phyloP scores from a whole-genome alignment of 768 basidiomycete genomes.

The Mycena alexandri region DNA sequence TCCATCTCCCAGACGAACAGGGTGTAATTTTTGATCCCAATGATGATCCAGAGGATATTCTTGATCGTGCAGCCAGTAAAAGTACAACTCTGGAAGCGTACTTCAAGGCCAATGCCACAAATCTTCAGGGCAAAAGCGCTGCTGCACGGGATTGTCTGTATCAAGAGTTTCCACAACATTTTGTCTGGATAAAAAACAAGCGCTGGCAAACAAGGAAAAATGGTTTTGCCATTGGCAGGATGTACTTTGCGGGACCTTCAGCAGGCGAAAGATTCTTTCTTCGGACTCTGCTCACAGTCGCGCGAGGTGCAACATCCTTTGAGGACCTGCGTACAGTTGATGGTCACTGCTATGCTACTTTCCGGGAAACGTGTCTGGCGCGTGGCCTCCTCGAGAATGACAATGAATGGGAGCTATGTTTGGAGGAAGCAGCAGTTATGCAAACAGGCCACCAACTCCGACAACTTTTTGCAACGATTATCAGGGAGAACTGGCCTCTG shows the following conservation, averaged over 20 bases:
- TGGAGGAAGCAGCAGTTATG: conserved; percentile 50
- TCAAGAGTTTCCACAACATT: conserved; percentile 14
- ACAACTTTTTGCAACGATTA: conserved; percentile 56
- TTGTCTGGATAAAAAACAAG: neutral
- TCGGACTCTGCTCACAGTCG: conserved; percentile 52
- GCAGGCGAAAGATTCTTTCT: conserved; percentile 55
- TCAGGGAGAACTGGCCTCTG: conserved; percentile 43
- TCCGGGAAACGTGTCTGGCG: conserved; percentile 58
- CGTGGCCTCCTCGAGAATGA: conserved; percentile 61
- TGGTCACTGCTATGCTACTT: conserved; percentile 45
- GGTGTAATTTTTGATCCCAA: neutral
- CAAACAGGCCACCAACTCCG: conserved; percentile 51
- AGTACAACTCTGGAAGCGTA: conserved; percentile 24
- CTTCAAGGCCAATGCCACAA: conserved; percentile 23
- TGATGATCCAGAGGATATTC: neutral
- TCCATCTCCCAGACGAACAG: conserved; percentile 13
- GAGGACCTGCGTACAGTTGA: conserved; percentile 44
- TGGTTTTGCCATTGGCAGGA: conserved; percentile 45
- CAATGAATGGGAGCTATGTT: conserved; percentile 56
- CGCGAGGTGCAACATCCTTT: conserved; percentile 49
- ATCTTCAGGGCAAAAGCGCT: neutral
- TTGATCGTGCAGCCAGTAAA: conserved; percentile 2
- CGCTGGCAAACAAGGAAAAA: conserved; percentile 9
- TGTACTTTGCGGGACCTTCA: conserved; percentile 47
- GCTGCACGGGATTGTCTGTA: neutral